These are phyloP conservation scores for Phytophthora sansomeana DNA, from an alignment of 352 stramenopile species.

Conservation along the genomic window DNA sequence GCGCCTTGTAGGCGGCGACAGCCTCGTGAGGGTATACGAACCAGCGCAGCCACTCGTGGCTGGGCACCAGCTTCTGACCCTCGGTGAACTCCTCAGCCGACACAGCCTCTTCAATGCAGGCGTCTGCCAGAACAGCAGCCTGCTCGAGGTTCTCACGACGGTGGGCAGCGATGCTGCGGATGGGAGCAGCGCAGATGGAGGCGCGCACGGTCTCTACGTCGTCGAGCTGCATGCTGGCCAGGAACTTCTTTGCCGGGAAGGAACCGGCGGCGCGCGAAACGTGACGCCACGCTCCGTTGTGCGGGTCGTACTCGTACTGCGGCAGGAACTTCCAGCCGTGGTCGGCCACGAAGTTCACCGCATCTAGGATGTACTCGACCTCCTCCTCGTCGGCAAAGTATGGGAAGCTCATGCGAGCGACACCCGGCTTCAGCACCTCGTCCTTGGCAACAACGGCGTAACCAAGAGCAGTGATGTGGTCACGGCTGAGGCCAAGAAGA, in stretches of 20 bases:
- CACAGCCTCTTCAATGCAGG: slow-evolving; percentile 33
- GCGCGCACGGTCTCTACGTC: slow-evolving; percentile 30
- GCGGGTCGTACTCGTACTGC: slow-evolving; percentile 95
- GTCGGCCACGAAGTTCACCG: slow-evolving; percentile 93
- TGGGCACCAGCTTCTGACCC: slow-evolving; percentile 27
- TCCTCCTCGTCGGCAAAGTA: slow-evolving; percentile 88
- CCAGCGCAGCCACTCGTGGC: slow-evolving; percentile 46
- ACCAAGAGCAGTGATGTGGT: slow-evolving; percentile 78
- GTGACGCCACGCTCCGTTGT: slow-evolving; percentile 94
- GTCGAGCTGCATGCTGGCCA: slow-evolving; percentile 41
- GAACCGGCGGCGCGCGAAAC: slow-evolving; percentile 26
- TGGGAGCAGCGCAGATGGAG: slow-evolving; percentile 25
- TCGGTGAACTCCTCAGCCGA: slow-evolving; percentile 14
- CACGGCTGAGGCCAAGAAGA: slow-evolving; percentile 91
- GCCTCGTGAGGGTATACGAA: slow-evolving; percentile 50
- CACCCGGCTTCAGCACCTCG: slow-evolving; percentile 95
- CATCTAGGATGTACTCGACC: slow-evolving; percentile 94
- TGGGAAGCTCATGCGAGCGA: slow-evolving; percentile 94
- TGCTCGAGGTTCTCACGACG: slow-evolving; percentile 39
- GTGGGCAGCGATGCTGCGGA: slow-evolving; percentile 32
- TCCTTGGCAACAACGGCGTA: slow-evolving; percentile 89
- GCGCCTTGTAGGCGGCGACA: slow-evolving; percentile 31
- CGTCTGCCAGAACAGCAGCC: slow-evolving; percentile 28
- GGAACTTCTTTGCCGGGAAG: slow-evolving; percentile 34
- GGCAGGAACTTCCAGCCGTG: slow-evolving; percentile 94